Percentiles rank a stretch among this genome's conserved stretches.
These are phyloP conservation scores for Arthrobotrys pseudoclavata DNA, from an alignment of 2,329 filamentous ascomycete genomes.

Conservation along the genomic window DNA sequence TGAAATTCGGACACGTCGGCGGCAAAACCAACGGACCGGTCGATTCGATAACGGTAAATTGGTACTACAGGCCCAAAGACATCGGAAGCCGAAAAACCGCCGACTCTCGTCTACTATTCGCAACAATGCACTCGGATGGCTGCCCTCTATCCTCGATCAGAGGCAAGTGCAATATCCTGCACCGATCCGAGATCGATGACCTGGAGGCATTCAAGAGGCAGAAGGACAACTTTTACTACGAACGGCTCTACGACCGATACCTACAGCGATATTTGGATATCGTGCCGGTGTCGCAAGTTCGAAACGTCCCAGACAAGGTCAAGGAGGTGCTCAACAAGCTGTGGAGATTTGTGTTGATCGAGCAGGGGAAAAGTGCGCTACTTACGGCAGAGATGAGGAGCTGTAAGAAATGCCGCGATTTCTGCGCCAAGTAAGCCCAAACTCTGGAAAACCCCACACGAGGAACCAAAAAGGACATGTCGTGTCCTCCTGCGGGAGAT, in stretches of 20 bases:
- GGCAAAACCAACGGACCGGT: constrained; percentile 80
- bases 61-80: constrained; percentile 97
- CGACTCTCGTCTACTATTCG: constrained; percentile 91
- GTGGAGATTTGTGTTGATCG: constrained; percentile 96
- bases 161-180: constrained; percentile 91
- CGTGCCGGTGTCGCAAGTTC: constrained; percentile 89
- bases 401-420: constrained; percentile 91
- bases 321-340: constrained; percentile 96
- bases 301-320: constrained; percentile 94
- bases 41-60: constrained; percentile 92
- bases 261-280: constrained; percentile 98
- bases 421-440: constrained; percentile 83
- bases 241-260: constrained; percentile 97
- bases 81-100: constrained; percentile 86
- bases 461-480: neutral
- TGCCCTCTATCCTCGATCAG: constrained; percentile 92
- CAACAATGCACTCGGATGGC: constrained; percentile 98
- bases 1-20: constrained; percentile 92
- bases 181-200: constrained; percentile 86
- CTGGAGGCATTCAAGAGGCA: constrained; percentile 86
- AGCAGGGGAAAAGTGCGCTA: constrained; percentile 93
- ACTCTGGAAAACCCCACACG: constrained; percentile 60
- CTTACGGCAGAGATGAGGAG: constrained; percentile 94
- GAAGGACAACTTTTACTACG: constrained; percentile 94
- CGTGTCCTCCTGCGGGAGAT: neutral